These are phyloP conservation scores for Sporothrix pallida DNA, from an alignment of 2,329 filamentous ascomycete species.

Conservation along the genomic window DNA sequence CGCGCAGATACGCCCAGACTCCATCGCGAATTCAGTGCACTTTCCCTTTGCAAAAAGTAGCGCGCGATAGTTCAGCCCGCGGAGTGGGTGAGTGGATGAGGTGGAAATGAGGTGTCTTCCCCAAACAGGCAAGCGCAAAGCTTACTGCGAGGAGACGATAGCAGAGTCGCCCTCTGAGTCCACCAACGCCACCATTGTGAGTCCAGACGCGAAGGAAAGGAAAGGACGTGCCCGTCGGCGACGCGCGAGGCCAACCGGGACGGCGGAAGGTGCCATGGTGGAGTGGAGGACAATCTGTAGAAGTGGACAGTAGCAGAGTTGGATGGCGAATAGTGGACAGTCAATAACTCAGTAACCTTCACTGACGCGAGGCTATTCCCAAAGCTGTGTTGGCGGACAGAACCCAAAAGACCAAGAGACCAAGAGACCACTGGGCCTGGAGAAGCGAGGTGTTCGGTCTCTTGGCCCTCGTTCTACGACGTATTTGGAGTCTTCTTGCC, in stretches of 20 bases:
- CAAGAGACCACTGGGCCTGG: background rate
- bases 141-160: background rate
- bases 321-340: background rate
- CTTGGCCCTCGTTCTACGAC: background rate
- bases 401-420: background rate
- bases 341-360: too few relatives aligned
- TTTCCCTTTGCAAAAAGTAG: background rate
- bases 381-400: background rate
- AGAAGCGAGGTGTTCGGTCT: background rate
- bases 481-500: background rate
- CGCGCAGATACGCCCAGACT: background rate
- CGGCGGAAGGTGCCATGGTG: constrained; percentile 18
- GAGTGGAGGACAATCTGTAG: background rate
- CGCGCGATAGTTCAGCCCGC: constrained; percentile 23
- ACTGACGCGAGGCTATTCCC: background rate
- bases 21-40: background rate
- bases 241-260: constrained; percentile 18
- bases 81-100: constrained; percentile 1
- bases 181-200: too few relatives aligned
- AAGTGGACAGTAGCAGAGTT: background rate
- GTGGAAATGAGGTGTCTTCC: constrained; percentile 30
- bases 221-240: constrained; percentile 1
- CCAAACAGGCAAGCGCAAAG: constrained; percentile 20
- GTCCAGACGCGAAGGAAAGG: too few relatives aligned
- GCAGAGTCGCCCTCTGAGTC: background rate